Conservation (phyloP, 352 stramenopile species). For the Elongisporangium senticosum region DNA sequence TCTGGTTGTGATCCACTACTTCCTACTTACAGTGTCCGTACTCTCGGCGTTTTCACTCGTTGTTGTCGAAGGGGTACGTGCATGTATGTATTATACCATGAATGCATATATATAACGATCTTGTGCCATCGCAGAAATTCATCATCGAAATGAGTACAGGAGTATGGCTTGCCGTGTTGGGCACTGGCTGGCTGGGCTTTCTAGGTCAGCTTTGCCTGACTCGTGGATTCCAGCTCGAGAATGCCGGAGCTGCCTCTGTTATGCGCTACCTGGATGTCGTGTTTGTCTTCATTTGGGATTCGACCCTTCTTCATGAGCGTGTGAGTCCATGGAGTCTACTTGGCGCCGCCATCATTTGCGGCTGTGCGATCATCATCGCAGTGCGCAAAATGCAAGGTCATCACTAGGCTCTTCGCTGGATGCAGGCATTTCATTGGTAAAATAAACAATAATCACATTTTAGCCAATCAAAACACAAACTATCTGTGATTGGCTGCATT, state of each 20-base stretch:
- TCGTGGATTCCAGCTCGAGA: constrained; percentile 57
- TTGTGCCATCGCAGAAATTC: constrained; percentile 14
- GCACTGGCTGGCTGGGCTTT: constrained; percentile 37
- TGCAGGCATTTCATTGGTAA: constrained; percentile 3
- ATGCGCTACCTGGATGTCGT: constrained; percentile 47
- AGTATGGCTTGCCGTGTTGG: constrained; percentile 23
- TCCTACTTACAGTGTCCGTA: constrained; percentile 34
- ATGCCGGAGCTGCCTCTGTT: constrained; percentile 38
- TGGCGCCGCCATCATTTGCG: constrained; percentile 29
- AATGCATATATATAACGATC: background rate
- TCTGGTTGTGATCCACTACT: constrained; percentile 63
- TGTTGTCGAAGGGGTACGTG: constrained; percentile 18
- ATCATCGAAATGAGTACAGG: constrained; percentile 11
- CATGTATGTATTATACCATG: background rate
- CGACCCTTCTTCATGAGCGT: constrained; percentile 25
- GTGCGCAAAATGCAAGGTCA: constrained; percentile 17
- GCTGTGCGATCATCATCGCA: constrained; percentile 19
- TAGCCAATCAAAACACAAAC: constrained; percentile 5
- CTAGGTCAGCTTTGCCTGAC: constrained; percentile 51
- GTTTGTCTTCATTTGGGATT: constrained; percentile 48
- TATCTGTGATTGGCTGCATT: constrained; percentile 4
- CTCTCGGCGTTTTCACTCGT: constrained; percentile 26
- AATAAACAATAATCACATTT: background rate
- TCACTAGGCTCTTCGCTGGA: constrained; percentile 10
- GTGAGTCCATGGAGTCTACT: constrained; percentile 40